A percentile compares a stretch with the other conserved stretches of the same genome.
Evolutionary conservation across 495 filamentous ascomycete species (phyloP).

Genomic region (Usnea hakonensis): DNA sequence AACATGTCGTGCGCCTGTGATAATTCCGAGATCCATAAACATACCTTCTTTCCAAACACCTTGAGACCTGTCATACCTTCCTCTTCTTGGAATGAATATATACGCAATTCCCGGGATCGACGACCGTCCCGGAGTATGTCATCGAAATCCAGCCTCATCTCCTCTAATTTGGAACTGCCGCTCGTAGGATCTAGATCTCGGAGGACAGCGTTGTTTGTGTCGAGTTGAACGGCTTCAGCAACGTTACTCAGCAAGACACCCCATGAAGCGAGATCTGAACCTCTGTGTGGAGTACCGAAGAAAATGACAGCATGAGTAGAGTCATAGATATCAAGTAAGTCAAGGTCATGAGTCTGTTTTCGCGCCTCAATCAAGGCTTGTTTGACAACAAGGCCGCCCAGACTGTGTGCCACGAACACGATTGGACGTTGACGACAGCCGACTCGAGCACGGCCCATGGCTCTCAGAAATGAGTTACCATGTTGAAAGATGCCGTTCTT

Average conservation of each 20-base stretch:
- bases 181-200: background rate
- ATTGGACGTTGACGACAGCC: no score
- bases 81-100: slow-evolving; percentile 17
- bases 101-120: background rate
- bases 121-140: background rate
- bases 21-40: background rate
- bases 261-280: slow-evolving; percentile 2
- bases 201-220: slow-evolving; percentile 9
- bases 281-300: slow-evolving; percentile 17
- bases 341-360: background rate
- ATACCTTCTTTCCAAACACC: slow-evolving; percentile 7
- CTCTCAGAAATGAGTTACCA: no score
- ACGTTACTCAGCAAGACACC: slow-evolving; percentile 7
- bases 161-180: slow-evolving; percentile 5
- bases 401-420: background rate
- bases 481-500: no score
- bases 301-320: slow-evolving; percentile 5
- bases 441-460: no score
- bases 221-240: slow-evolving; percentile 2
- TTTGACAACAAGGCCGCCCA: no score
- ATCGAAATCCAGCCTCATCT: slow-evolving; percentile 7
- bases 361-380: background rate
- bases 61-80: slow-evolving; percentile 1
- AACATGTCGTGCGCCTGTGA: background rate
- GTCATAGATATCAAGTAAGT: background rate